A percentile compares a stretch with the other conserved stretches of the same genome.
These are phyloP conservation scores for Aspergillus biplanus DNA, from an alignment of 495 filamentous ascomycete genomes.

Conservation along the genomic window DNA sequence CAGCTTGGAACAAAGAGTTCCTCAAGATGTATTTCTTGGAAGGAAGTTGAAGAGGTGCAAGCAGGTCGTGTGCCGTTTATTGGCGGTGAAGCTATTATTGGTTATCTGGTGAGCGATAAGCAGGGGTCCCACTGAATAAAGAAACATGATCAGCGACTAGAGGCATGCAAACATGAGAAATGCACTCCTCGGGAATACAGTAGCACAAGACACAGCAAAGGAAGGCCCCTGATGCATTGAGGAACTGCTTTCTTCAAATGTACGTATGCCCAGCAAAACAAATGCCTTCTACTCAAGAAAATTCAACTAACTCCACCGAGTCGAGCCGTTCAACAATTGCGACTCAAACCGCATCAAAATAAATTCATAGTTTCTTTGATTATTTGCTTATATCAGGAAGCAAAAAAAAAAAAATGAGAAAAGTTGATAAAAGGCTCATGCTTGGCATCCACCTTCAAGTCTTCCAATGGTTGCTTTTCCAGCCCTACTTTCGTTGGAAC, in stretches of 20 bases:
- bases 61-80: slow-evolving; percentile 9
- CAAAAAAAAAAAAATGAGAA: not conserved
- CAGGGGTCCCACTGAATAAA: not conserved
- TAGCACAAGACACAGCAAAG: too few species aligned
- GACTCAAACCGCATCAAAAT: too few species aligned
- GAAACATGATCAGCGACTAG: too few species aligned
- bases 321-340: too few species aligned
- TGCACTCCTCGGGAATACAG: too few species aligned
- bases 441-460: slow-evolving; percentile 14
- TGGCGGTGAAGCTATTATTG: slow-evolving; percentile 13
- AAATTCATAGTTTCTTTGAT: not conserved
- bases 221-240: too few species aligned
- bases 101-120: not conserved
- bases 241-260: too few species aligned
- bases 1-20: not conserved
- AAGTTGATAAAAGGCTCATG: not conserved
- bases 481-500: slow-evolving; percentile 72
- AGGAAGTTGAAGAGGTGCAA: not conserved
- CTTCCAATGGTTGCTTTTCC: slow-evolving; percentile 77
- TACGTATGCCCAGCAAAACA: too few species aligned
- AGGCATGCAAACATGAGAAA: too few species aligned
- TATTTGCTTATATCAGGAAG: not conserved
- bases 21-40: not conserved
- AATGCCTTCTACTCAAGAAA: too few species aligned
- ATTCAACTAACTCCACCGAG: too few species aligned